Base-by-base conservation (phyloP, 495 filamentous ascomycete species). In the Mycothermus thermophilus region DNA sequence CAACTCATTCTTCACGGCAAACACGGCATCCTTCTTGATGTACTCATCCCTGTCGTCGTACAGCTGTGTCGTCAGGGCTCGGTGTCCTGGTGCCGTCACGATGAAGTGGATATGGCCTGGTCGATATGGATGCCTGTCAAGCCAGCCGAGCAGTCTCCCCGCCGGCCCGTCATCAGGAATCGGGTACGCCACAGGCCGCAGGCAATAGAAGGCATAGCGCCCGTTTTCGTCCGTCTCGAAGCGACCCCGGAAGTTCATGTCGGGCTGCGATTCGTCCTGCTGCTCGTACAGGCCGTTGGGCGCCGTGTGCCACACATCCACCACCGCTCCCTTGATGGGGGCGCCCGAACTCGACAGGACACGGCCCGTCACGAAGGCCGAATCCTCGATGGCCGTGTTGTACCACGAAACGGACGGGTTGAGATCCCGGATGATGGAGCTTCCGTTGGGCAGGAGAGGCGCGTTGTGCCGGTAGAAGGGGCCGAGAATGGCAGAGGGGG, bases 251-350 rank as follows among this genome's bases (percentile, higher is more conserved):
- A 85, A 63, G 46, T 85, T 87, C 56, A 74, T 76, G 39, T 85
- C 80, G 5, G 69, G 66, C 62, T 83, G 77, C n/a, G 30, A 30
- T 15, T 72, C 53, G 40, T 87, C 80, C 58, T 84, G 79, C 61
- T 83, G 78, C 62, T 85, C 79, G 48, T 87, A 87, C 37, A 84
- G 52, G 1, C 81, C 81, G 44, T 85, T 84, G 11, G 79, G 79
- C 4, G 73, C 77, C 7, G 77, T 71, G 41, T 83, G 75, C 80
- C 80, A 87, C 18, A 83, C 65, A 48, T 87, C 80, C n/a, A 87
- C 59, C 30, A 66, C 53, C 1, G 80, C 77, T 32, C 64, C 64
- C 11, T 66, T 59, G 16, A 84, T 64, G 6, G 80, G 77, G 35
- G 59, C 65, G 33, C 77, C 72, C 3, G 28, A 31, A n/a, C 45